Evolutionary conservation across 805 yeast genomes (phyloP).

Genomic region (Wickerhamomyces subpelliculosus): DNA sequence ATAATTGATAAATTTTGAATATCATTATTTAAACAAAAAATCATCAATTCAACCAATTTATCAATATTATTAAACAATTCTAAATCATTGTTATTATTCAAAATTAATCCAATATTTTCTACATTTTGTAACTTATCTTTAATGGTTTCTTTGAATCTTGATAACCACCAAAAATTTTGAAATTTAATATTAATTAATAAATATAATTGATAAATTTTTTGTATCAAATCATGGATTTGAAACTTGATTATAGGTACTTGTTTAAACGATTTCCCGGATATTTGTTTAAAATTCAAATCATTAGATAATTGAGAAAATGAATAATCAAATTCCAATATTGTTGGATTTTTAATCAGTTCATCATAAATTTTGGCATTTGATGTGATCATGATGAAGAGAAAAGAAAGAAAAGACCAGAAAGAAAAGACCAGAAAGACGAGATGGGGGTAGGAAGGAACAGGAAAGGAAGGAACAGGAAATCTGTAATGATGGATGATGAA

Average conservation of each 20-base stretch:
- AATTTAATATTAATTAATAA: no score
- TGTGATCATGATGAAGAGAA: not conserved
- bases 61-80: not conserved
- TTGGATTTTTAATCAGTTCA: not conserved
- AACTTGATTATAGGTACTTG: no score
- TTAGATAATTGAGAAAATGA: not conserved
- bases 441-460: no score
- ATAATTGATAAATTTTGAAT: not conserved
- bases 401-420: no score
- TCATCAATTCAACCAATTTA: not conserved
- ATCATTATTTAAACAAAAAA: not conserved
- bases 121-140: not conserved
- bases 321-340: conserved; percentile 1
- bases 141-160: no score
- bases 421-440: no score
- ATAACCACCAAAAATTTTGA: no score
- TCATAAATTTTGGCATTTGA: not conserved
- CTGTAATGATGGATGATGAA: no score
- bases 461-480: no score
- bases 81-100: not conserved
- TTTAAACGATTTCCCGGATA: not conserved
- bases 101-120: not conserved
- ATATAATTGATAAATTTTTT: no score
- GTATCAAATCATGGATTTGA: no score
- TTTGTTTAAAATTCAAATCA: no score